These are phyloP conservation scores for Angomonas desouzai DNA, from an alignment of 208 protist species.

Conservation along the genomic window DNA sequence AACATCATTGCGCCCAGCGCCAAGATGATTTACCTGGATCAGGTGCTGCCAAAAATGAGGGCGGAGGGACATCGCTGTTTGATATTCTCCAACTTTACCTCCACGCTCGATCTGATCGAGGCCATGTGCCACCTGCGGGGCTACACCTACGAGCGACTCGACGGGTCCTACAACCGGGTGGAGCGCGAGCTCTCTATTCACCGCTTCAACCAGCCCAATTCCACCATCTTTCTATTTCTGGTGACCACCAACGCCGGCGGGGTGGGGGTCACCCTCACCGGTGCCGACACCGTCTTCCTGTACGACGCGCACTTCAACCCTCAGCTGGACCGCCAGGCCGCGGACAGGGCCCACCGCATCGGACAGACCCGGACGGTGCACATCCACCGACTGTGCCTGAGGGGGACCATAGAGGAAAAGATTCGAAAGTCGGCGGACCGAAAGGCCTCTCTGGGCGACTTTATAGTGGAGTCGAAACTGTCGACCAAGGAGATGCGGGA, in stretches of 20 bases:
- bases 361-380: constrained; percentile 93
- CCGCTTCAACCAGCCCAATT: constrained; percentile 83
- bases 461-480: constrained; percentile 66
- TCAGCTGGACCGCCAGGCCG: constrained; percentile 96
- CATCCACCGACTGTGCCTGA: constrained; percentile 95
- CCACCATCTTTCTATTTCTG: constrained; percentile 94
- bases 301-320: constrained; percentile 98
- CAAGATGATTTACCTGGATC: constrained; percentile 93
- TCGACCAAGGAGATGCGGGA: constrained; percentile 14
- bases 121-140: constrained; percentile 63
- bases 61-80: constrained; percentile 77
- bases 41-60: constrained; percentile 78
- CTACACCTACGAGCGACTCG: constrained; percentile 80
- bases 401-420: constrained; percentile 93
- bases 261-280: constrained; percentile 97
- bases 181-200: constrained; percentile 92
- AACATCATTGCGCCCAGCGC: constrained; percentile 71
- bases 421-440: constrained; percentile 91
- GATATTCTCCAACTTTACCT: constrained; percentile 91
- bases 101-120: constrained; percentile 84
- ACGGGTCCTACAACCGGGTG: constrained; percentile 75
- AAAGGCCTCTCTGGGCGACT: constrained; percentile 93
- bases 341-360: constrained; percentile 94
- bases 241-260: constrained; percentile 97
- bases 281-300: constrained; percentile 94